Base-by-base conservation (phyloP, 805 yeast species). In the Saccharomycopsis amapae region DNA sequence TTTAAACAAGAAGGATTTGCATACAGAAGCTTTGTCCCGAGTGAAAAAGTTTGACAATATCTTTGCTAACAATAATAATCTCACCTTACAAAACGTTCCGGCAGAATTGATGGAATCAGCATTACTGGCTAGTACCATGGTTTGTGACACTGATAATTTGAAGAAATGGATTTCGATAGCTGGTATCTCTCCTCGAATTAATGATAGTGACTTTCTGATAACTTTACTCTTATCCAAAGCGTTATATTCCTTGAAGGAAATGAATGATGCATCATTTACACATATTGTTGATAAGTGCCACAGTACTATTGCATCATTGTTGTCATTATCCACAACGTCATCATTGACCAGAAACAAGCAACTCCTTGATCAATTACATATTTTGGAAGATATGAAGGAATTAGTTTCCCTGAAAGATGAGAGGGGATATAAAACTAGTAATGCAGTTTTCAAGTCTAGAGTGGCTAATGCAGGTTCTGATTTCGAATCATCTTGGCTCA, bases 1-100 rank as follows among this genome's bases (percentile, higher is more conserved):
- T 1, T 66, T 88, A 51, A 79, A 78, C 49, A 82, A 83, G 35
- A 86, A 85, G 61, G 89, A 86, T 25, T 69, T 84, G 18, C 83
- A 84, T 55, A 84, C 81, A 24, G 79, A 81, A 48, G 75, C 80
- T 2, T 63, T 82, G 2, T 61, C 72, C 1, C 73, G 75, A 33
- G 30, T 37, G 1, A 45, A 52, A 0, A 24, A 40, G 2, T 37
- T 31, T 28, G 17, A 33, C 12, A 9, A 22, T 10, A 37, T 13
- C 12, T 5, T 10, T 6, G 34, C 12, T 20, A 52, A 17, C n/a
- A 5, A 26, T 5, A 20, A 42, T 19, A 18, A 15, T 34, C 3
- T 35, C 7, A 24, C 24, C 10, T n/a, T 26, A 22, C 31, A 30
- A 1, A 46, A 48, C n/a, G 33, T 72, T 10, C 75, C 76, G 0